Evolutionary conservation across 1,284 basidiomycete species (phyloP).

Genomic region (Marasmius fiardii): DNA sequence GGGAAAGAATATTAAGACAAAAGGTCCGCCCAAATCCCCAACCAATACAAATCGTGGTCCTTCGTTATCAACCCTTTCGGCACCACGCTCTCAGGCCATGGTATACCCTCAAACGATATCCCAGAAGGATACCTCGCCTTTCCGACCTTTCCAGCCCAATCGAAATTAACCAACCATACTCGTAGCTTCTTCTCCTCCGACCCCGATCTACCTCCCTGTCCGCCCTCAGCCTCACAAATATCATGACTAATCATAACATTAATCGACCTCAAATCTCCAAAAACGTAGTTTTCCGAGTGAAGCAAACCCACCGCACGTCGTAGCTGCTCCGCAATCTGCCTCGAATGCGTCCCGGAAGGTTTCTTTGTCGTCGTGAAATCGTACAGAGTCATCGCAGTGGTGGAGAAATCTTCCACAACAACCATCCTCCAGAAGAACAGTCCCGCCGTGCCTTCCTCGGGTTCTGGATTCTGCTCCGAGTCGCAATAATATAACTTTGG

Average conservation of each 20-base stretch:
- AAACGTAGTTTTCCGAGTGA: not conserved
- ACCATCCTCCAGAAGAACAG: not conserved
- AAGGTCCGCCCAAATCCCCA: not conserved
- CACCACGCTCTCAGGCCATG: not conserved
- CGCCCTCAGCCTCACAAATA: not conserved
- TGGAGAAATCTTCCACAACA: not conserved
- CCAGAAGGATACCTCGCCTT: not conserved
- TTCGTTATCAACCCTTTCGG: slow-evolving; percentile 2
- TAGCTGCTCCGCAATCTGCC: not conserved
- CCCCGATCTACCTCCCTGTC: too few species aligned
- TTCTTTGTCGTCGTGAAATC: not conserved
- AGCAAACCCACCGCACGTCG: not conserved
- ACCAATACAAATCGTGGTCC: slow-evolving; percentile 1
- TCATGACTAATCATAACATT: not conserved
- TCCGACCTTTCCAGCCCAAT: not conserved
- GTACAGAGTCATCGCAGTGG: not conserved
- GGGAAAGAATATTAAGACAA: not conserved
- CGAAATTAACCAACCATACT: not conserved
- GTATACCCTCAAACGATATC: not conserved
- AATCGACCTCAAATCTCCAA: not conserved
- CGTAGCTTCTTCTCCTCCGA: not conserved
- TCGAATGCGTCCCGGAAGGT: not conserved
- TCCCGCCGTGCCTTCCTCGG: not conserved
- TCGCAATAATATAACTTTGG: not conserved
- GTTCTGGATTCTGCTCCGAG: not conserved